Evolutionary conservation across 768 basidiomycete species (phyloP), one percentile per base, ranked within the genome.

Genomic region (Candolleomyces efflorescens): DNA sequence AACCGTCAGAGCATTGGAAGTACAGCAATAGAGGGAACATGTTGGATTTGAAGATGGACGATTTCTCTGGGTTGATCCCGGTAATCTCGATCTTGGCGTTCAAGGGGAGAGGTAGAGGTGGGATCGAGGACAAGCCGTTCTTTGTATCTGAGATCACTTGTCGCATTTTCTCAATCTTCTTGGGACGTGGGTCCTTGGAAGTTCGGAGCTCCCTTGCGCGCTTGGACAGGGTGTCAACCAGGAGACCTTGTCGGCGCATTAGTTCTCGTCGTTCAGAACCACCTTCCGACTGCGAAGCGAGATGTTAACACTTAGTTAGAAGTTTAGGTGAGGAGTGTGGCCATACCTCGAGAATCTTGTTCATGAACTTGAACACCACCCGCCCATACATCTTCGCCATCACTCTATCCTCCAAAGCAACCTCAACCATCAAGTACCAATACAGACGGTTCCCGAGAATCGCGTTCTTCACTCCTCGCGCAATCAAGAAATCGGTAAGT

Each of bases 341-440:
- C 58, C 75, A 17, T 63, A 92, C 94, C 82, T 97, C 91, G 9
- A 90, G 75, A 32, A 98, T 85, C 71, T 89, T 88, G 65, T 82
- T 86, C 83, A 93, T 89, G 67, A 94, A 98, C 60, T 89, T 89
- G 76, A 84, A 95, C 5, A 92, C 91, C 6, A 97, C 92, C 43
- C 87, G 81, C 3, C 89, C 92, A 63, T 94, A 98, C 90, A 96
- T 94, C 76, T 93, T 94, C 3, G 91, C 90, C 69, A 92, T 84
- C 22, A 85, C 77, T 59, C 86, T 85, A 66, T 94, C 92, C 65
- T 94, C 92, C 46, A 92, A 73, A 20, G 92, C 91, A 17, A 94
- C 87, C 68, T 98, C 97, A 3, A 98, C 95, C 84, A 94, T 94
- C 55, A 98, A 84, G 65, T 98, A 99, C 97, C 97, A 98, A 68